Base-by-base conservation (phyloP, 805 yeast genomes). In the Nakazawaea ernobii region DNA sequence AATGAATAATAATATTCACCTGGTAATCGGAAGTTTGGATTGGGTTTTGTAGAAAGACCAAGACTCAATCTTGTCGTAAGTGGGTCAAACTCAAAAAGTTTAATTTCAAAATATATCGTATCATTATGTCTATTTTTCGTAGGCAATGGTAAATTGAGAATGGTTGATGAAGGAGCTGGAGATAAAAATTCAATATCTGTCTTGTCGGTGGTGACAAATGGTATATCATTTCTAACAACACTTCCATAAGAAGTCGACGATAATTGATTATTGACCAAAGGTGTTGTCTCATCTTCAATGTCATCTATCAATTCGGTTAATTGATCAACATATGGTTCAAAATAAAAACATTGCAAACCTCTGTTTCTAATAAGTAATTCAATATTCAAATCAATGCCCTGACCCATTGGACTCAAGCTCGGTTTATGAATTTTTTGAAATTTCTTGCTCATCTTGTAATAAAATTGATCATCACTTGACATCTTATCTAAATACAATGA, bases 11-110 rank as follows among this genome's bases (percentile, higher is more conserved):
- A 76, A 50, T 79, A 74, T 60, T 80, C 75, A 1, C 95, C 95
- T 0, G 95, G 95, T 11, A 83, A 68, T 53, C 87, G 70, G 61
- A 84, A 86, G 49, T 75, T 71, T 2, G 95, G 94, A 56, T 84
- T 84, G 2, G 94, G 92, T 53, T 74, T 77, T 0, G 92, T 80
- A 8, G 79, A 75, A 27, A 86, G 66, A 0, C 95, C 94, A 41
- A 86, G 70, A 29, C 84, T 73, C 48, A 85, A 72, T 32, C 75
- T 74, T 1, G 82, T 73, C 47, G 74, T 76, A 2, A 69, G 65
- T 54, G 59, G 56, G 42, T 60, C 50, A 39, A 68, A 64, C 15
- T 68, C 73, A 54, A 67, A 73, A 1, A 79, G 55, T 54, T 79
- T 79, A 8, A 72, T 73, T 61, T 86, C 95, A 59, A 83, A 86